Base-by-base conservation (phyloP, 2,329 filamentous ascomycete species). In the Monilinia aucupariae region DNA sequence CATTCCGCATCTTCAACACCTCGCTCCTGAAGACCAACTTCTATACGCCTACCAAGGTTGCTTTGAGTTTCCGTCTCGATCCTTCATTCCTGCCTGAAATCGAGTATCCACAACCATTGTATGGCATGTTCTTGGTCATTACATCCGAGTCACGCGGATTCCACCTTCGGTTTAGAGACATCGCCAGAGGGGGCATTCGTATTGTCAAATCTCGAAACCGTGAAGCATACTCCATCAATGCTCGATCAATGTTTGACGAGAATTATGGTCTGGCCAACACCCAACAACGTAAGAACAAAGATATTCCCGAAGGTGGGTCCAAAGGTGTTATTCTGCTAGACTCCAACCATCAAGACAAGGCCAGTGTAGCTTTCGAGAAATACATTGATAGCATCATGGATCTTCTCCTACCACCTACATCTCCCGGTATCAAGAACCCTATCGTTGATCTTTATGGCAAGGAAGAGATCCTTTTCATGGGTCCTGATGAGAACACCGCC, bases 271-370 rank as follows among this genome's bases (percentile, higher is more conserved):
- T 99, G 65, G 93, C 94, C 68, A 97, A 96, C 78, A 99, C 94
- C 0, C 94, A 99, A 78, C 94, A 99, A 79, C 91, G 94, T 74
- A 99, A 99, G 85, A 99, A 99, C 83, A 99, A 99, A 81, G 94
- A 99, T 73, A 99, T 99, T 59, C 94, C 94, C 3, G 94, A 99
- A 79, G 94, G 94, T 68, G 94, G 94, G 62, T 96, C 93, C 72
- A 99, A 99, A 81, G 94, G 94, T 79, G 94, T 99, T 64, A 93
- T 99, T 65, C 83, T 99, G 53, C 85, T 99, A 48, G 93, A 99
- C 76, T 86, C 91, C 67, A 88, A 92, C 75, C 92, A 97, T 77
- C 94, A 99, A 77, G 91, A 97, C 76, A 96, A 93, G 79, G 89
- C 89, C 22, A 85, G 83, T 54, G 92, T 96, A 66, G 93, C 94